phyloP scores from a whole-genome alignment of 2,329 filamentous ascomycete species.

The Sphaerulina musiva region DNA sequence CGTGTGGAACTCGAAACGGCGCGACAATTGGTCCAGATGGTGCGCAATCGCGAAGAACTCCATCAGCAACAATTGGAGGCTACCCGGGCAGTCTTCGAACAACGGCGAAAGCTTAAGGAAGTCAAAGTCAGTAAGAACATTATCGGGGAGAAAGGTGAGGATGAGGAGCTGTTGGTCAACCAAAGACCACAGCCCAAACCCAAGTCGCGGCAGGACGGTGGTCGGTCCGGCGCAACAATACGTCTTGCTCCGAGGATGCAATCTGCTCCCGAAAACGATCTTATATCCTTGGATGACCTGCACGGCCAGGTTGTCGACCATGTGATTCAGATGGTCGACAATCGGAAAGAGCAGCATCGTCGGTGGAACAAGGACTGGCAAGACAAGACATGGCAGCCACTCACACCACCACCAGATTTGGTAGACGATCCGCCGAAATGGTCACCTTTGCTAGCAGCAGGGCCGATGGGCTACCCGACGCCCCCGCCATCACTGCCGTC shows the following conservation, averaged over 20 bases:
- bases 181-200: conserved; percentile 58
- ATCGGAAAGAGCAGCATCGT: conserved; percentile 78
- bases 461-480: conserved; percentile 36
- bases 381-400: conserved; percentile 77
- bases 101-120: conserved; percentile 74
- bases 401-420: conserved; percentile 67
- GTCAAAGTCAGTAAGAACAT: conserved; percentile 83
- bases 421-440: conserved; percentile 26
- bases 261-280: conserved; percentile 68
- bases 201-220: conserved; percentile 53
- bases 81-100: conserved; percentile 74
- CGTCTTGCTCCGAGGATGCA: conserved; percentile 44
- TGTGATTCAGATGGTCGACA: conserved; percentile 74
- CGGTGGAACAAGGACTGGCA: conserved; percentile 88
- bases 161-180: conserved; percentile 84
- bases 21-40: conserved; percentile 68
- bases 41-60: conserved; percentile 71
- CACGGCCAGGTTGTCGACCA: conserved; percentile 74
- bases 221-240: conserved; percentile 53
- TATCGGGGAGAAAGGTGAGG: conserved; percentile 73
- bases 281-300: conserved; percentile 69
- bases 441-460: conserved; percentile 26
- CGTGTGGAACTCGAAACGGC: conserved; percentile 86
- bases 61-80: conserved; percentile 70
- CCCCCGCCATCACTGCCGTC: conserved; percentile 44